These are phyloP conservation scores for Lepidium aucheri DNA, from an alignment of 345 rosid species.

Conservation along the genomic window DNA sequence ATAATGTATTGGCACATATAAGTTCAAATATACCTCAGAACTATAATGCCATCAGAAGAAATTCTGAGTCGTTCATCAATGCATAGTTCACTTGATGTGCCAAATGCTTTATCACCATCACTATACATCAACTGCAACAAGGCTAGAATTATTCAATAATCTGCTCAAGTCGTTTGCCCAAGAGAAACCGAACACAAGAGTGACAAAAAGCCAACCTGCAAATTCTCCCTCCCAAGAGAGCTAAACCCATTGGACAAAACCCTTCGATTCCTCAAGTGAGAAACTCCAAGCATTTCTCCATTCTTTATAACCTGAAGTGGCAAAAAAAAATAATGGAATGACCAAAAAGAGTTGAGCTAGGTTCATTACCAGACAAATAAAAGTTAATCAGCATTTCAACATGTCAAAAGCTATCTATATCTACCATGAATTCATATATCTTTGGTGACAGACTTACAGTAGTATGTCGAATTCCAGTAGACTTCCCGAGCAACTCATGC, in stretches of 20 bases:
- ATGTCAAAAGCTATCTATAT: background rate
- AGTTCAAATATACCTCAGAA: constrained; percentile 53
- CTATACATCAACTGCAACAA: constrained; percentile 86
- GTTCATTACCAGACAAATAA: background rate
- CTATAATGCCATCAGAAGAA: constrained; percentile 90
- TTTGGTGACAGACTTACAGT: constrained; percentile 49
- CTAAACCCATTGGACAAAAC: constrained; percentile 91
- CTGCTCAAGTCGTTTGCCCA: constrained; percentile 10
- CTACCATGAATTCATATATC: background rate
- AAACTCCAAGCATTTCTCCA: constrained; percentile 99
- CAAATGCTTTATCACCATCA: constrained; percentile 97
- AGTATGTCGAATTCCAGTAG: constrained; percentile 90
- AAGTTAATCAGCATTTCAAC: background rate
- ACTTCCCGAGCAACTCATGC: constrained; percentile 89
- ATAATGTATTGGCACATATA: background rate
- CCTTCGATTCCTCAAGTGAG: constrained; percentile 90
- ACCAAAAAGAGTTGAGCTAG: background rate
- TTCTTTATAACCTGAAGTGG: constrained; percentile 83
- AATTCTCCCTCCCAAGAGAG: constrained; percentile 87
- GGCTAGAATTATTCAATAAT: constrained; percentile 9
- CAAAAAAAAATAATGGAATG: background rate
- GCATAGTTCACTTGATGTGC: constrained; percentile 89
- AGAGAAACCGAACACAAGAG: background rate
- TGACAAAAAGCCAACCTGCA: constrained; percentile 52
- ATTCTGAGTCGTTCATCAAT: constrained; percentile 86